Base-by-base conservation (phyloP, 2,329 filamentous ascomycete species). In the Cordyceps tenuipes region DNA sequence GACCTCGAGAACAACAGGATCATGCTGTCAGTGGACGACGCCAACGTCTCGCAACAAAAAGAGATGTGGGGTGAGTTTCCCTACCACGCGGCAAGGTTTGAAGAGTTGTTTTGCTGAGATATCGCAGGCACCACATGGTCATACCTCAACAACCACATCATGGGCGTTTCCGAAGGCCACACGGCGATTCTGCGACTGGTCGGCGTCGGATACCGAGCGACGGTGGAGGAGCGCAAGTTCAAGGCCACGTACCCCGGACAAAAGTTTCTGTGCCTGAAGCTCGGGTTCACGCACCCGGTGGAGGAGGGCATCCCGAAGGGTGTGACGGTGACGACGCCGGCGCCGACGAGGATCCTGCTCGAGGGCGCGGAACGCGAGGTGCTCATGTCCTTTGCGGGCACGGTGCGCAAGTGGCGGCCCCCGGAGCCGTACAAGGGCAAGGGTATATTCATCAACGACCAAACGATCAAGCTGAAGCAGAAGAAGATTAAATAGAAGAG, bases 361-460 rank as follows among this genome's bases (percentile, higher is more conserved):
- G 91, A 99, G 77, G 91, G 94, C 9, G 82, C 87, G 57, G 85
- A 97, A 72, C 91, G 91, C 71, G 87, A 95, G 75, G 82, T 87
- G 53, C 85, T 99, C 64, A 94, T 91, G 82, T 86, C 89, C 61
- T 97, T 97, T 74, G 94, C 94, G 19, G 94, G 94, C 0, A 80
- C 87, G 67, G 95, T 99, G 66, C 82, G 91, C 67, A 83, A 80
- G 75, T 97, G 93, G 93, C 87, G 94, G 71, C 83, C 83, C 65
- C 94, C 94, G 34, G 94, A 99, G 77, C 94, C 94, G 65, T 99
- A 99, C 77, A 99, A 99, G 84, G 94, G 94, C 66, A 97, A 99
- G 85, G 94, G 94, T 68, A 96, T 99, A 68, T 99, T 97, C 73
- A 87, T 99, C 68, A 95, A 97, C 70, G 91, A 92, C 64, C 91